These are phyloP conservation scores for Boletus edulis DNA, from an alignment of 768 basidiomycete genomes.

Conservation along the genomic window DNA sequence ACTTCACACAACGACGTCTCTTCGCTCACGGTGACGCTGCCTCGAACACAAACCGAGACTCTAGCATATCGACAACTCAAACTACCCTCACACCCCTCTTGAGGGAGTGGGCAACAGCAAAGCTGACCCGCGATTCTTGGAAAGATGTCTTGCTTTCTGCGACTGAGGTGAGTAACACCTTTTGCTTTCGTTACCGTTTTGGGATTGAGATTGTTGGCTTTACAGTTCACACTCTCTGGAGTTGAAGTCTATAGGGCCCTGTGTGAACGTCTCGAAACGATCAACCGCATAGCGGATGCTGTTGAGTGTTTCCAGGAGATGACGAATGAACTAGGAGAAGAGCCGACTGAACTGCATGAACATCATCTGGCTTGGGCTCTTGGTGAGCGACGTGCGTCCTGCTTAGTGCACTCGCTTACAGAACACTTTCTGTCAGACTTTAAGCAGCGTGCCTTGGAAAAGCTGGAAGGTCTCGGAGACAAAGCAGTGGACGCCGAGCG, in stretches of 20 bases:
- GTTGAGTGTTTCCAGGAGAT: not conserved
- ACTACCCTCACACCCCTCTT: not conserved
- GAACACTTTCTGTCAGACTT: not conserved
- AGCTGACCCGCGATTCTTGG: not conserved
- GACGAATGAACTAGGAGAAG: not conserved
- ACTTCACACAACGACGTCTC: too few species aligned
- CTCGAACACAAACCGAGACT: too few species aligned
- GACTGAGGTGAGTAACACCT: not conserved
- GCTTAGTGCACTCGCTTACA: not conserved
- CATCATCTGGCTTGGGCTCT: not conserved
- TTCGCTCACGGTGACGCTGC: too few species aligned
- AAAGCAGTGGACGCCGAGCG: not conserved
- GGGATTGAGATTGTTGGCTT: not conserved
- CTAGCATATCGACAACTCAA: too few species aligned
- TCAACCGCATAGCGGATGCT: not conserved
- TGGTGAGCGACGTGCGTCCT: not conserved
- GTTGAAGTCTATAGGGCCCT: not conserved
- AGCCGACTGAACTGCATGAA: not conserved
- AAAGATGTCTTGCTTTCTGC: not conserved
- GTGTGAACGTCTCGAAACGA: not conserved
- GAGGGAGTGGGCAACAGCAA: not conserved
- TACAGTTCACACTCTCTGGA: not conserved
- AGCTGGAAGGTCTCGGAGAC: not conserved
- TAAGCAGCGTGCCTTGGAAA: too few species aligned
- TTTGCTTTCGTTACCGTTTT: not conserved